Conservation (phyloP, 257 asterid genomes). For the Capsicum pubescens region DNA sequence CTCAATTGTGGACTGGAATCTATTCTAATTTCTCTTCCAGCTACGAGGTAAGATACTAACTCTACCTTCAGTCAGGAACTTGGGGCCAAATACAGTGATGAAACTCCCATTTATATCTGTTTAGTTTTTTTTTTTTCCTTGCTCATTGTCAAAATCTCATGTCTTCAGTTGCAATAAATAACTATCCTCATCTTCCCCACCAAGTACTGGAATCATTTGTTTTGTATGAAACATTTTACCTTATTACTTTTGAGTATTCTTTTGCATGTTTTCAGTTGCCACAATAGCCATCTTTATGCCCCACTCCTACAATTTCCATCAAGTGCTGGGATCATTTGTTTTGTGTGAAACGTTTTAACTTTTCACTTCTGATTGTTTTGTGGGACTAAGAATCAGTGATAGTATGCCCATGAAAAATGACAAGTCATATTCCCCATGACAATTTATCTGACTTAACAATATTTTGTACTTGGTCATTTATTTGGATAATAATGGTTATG, state of each 20-base stretch:
- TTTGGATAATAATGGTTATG: neutral
- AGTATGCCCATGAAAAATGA: neutral
- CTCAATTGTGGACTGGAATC: conserved; percentile 42
- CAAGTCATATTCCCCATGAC: neutral
- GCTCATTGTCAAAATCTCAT: neutral
- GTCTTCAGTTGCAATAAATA: neutral
- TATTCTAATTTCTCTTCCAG: conserved; percentile 38
- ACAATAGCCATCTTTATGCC: neutral
- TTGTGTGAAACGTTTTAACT: neutral
- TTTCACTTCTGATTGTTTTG: neutral
- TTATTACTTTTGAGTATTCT: neutral
- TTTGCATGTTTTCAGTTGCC: neutral
- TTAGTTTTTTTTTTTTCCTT: neutral
- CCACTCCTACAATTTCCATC: neutral
- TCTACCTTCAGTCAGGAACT: neutral
- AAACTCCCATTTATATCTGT: neutral
- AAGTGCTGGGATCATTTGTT: conserved; percentile 17
- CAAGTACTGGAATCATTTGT: neutral
- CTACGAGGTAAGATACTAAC: conserved; percentile 35
- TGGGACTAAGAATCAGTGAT: conserved; percentile 3
- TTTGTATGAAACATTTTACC: neutral
- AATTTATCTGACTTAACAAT: neutral
- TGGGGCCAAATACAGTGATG: neutral
- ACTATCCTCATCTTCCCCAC: neutral
- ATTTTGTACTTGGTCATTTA: neutral